Base-by-base conservation (phyloP, 2,329 filamentous ascomycete genomes). In the Colletotrichum tanaceti region DNA sequence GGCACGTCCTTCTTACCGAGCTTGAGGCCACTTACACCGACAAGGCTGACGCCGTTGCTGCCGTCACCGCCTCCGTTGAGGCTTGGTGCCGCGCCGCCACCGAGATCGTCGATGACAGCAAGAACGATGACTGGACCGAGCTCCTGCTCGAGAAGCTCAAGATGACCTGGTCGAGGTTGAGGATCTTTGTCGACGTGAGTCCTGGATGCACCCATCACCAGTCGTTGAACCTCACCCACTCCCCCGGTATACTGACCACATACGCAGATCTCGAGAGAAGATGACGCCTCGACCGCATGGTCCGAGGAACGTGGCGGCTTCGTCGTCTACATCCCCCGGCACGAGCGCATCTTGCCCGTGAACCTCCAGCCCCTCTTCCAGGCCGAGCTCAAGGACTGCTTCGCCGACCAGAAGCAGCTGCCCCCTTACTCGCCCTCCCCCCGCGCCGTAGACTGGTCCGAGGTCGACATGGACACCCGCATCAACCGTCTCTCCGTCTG, bases 381-480 rank as follows among this genome's bases (percentile, higher is more conserved):
- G 1, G 75, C 76, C 10, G 71, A 74, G 5, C 72, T 84, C 2
- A 71, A 80, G 10, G 69, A 72, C 9, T 79, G 78, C 69, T 83
- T 84, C 63, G 73, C 77, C 9, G 71, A 70, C 50, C 73, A 73
- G 41, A 73, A 72, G 50, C 58, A 43, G 41, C 52, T 52, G 22
- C 58, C 57, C 9, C 54, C 57, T 3, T 63, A 62, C 55, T 49
- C 60, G 43, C 49, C 58, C 53, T 66, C 61, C 14, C 43, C 58
- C 11, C 44, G 70, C 10, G 70, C 64, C 9, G 83, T 82, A 65
- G 83, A 82, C 67, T 85, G 84, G 83, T 82, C 80, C 13, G 80
- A 82, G 35, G 76, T 85, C 1, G 76, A 77, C 3, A 71, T 79
- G 13, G 79, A 80, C 61, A 67, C 65, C 18, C 41, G 67, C 10